Base-by-base conservation (phyloP, 2,329 filamentous ascomycete genomes). In the Colletotrichum destructivum region DNA sequence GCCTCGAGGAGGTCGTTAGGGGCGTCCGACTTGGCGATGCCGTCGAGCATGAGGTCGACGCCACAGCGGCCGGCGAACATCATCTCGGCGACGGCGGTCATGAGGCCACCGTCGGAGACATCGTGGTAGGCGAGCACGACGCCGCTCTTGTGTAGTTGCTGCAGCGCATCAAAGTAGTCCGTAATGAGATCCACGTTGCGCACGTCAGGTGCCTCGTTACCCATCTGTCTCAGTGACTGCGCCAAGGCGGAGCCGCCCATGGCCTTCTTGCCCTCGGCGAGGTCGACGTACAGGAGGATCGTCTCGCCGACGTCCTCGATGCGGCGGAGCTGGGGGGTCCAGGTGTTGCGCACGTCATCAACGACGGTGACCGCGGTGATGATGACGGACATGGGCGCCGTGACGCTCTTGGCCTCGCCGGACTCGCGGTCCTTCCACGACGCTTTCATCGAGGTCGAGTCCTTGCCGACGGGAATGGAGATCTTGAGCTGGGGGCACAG, bases 391-490 rank as follows among this genome's bases (percentile, higher is more conserved):
- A 98, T 90, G 1, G 96, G 96, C 5, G 96, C 94, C 47, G 94
- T 98, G 61, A 98, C 96, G 75, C 95, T 95, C 84, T 93, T 96
- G 16, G 88, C 84, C 73, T 93, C 88, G 21, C 90, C 89, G 40
- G 86, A 89, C 68, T 88, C 85, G 73, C 86, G 85, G 75, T 96
- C 93, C 78, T 91, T 93, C 96, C 96, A 98, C 67, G 94, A 94
- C 78, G 97, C 96, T 87, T 98, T 98, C 96, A 99, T 98, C 3
- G 95, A 98, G 82, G 97, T 98, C 0, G 96, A 98, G 81, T 99
- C 96, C 84, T 99, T 98, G 66, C 96, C 96, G 11, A 98, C 96
- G 4, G 96, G 96, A 71, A 99, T 98, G 69, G 93, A 94, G 73
- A 99, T 91, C 44, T 94, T 94, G n/a, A 98, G 88, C 76, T 93